Base-by-base conservation (phyloP, 257 asterid genomes). In the Echium plantagineum region DNA sequence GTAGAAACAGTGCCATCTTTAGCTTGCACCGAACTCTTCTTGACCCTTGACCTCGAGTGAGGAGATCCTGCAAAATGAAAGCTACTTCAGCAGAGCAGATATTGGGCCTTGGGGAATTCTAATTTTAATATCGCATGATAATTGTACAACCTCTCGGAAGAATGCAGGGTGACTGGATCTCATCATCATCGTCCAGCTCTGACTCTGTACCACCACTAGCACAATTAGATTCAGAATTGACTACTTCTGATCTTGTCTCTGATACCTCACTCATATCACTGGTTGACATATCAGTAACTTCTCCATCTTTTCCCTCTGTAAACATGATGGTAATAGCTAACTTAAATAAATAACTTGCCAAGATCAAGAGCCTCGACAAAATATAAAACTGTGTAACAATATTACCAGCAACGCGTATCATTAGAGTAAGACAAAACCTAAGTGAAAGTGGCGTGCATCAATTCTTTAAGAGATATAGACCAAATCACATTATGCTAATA, bases 151-250 rank as follows among this genome's bases (percentile, higher is more conserved):
- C 83, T 75, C 22, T 72, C 47, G 26, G 68, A 67, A 35, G 71
- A 63, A 57, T 70, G 35, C 31, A 68, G 61, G 85, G 74, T 0
- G 87, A 85, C 66, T 83, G 87, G 74, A 81, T 86, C 81, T 88
- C 98, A 56, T 74, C 78, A 52, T 78, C 38, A 7, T 35, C 90
- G 49, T 69, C 79, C 68, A 56, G 6, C 54, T 75, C 83, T 59
- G 71, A 15, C 65, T 76, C 85, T 18, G 86, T 69, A 71, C 78
- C 68, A 74, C 76, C 90, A 69, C 95, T 77, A 6, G 85, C 73
- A 69, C 69, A 79, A 65, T 69, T 69, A 38, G 75, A 61, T 68
- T 69, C 74, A 54, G 78, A 63, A 72, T 69, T 73, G 9, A 66
- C 59, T 38, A 42, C 16, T 66, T 21, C 70, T 72, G 83, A 21